These are phyloP conservation scores for Teratosphaeria nubilosa DNA, from an alignment of 2,329 filamentous ascomycete genomes.

Conservation along the genomic window DNA sequence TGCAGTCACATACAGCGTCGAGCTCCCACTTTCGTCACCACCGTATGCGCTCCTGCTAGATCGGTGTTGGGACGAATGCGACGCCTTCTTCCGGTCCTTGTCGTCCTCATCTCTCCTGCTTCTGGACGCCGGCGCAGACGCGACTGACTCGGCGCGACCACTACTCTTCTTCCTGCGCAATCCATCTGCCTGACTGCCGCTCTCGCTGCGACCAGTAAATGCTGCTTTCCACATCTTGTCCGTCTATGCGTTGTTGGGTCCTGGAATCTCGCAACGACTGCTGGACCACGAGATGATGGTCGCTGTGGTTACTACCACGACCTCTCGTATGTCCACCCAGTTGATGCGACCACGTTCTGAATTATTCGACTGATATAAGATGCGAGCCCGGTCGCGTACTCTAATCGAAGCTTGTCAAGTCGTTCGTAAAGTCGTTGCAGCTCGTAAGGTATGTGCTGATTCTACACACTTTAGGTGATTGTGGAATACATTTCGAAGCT, in stretches of 20 bases:
- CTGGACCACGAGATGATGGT: background rate
- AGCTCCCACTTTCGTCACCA: conserved; percentile 15
- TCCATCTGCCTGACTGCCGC: conserved; percentile 10
- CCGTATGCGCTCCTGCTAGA: conserved; percentile 15
- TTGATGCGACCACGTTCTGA: background rate
- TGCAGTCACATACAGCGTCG: conserved; percentile 29
- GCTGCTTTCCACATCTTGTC: conserved; percentile 25
- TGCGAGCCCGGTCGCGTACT: background rate
- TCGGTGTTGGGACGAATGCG: background rate
- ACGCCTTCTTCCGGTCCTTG: conserved; percentile 3
- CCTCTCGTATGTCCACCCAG: background rate
- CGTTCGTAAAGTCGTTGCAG: background rate
- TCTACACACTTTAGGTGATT: background rate
- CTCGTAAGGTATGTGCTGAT: background rate
- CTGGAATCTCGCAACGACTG: background rate
- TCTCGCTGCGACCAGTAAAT: conserved; percentile 25
- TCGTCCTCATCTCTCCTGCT: conserved; percentile 13
- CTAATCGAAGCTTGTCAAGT: background rate
- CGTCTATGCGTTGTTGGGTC: background rate
- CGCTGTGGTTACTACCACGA: background rate
- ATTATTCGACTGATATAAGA: background rate
- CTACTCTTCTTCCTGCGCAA: conserved; percentile 17
- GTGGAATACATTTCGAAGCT: background rate
- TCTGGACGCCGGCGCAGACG: conserved; percentile 14
- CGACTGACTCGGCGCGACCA: conserved; percentile 13